Conservation (phyloP, 2,329 filamentous ascomycete genomes). For the Harringtonia lauricola region DNA sequence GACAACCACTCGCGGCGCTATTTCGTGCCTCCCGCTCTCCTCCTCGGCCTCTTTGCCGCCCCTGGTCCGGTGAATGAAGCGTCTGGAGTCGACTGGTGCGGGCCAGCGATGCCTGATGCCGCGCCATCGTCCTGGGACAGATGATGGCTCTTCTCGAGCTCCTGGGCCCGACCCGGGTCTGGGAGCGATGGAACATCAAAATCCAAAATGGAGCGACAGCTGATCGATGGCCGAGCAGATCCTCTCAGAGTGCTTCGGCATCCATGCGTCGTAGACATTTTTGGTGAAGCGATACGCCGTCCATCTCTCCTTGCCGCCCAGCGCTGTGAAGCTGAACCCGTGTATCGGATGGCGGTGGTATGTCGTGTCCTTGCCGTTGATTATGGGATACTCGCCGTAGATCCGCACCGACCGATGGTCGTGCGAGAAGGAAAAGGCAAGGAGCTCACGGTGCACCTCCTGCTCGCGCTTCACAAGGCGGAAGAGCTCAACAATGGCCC, state of each 20-base stretch:
- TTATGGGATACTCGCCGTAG: conserved; percentile 28
- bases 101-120: too few relatives aligned
- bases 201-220: too few relatives aligned
- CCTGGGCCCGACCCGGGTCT: too few relatives aligned
- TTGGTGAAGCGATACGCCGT: conserved; percentile 23
- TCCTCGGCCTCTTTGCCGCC: too few relatives aligned
- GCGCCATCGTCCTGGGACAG: too few relatives aligned
- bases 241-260: conserved; percentile 17
- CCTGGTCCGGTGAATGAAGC: too few relatives aligned
- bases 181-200: too few relatives aligned
- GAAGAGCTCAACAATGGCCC: conserved; percentile 27
- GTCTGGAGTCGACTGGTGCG: too few relatives aligned
- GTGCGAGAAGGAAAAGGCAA: conserved; percentile 31
- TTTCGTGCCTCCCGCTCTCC: too few relatives aligned
- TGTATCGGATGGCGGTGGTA: conserved; percentile 27
- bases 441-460: conserved; percentile 28
- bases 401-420: conserved; percentile 23
- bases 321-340: conserved; percentile 19
- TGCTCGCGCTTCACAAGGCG: conserved; percentile 21
- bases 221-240: too few relatives aligned
- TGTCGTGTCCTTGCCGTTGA: conserved; percentile 18
- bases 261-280: conserved; percentile 25
- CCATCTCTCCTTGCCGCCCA: conserved; percentile 24
- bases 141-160: too few relatives aligned
- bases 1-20: too few relatives aligned